These are phyloP conservation scores for Reutealis trisperma DNA, from an alignment of 345 rosid genomes.

Conservation along the genomic window DNA sequence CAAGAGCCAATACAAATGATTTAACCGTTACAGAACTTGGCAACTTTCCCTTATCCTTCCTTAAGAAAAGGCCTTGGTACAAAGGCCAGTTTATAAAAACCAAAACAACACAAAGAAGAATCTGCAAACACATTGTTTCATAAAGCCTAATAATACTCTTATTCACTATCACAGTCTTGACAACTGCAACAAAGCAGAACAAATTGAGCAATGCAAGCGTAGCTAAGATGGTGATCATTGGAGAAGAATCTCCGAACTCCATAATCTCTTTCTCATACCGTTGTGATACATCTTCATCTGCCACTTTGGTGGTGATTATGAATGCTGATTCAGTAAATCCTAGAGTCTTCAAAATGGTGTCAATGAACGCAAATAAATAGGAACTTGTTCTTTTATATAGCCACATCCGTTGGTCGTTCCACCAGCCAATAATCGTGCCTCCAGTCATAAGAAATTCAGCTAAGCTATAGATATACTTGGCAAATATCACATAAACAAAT, in stretches of 20 bases:
- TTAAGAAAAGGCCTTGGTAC: constrained; percentile 54
- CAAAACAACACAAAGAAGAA: constrained; percentile 48
- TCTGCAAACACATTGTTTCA: constrained; percentile 45
- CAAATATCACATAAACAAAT: constrained; percentile 48
- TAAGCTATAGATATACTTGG: constrained; percentile 40
- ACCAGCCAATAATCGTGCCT: constrained; percentile 75
- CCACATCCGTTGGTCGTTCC: constrained; percentile 79
- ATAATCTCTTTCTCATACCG: constrained; percentile 59
- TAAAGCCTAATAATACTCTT: neutral
- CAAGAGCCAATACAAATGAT: constrained; percentile 44
- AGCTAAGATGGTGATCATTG: constrained; percentile 58
- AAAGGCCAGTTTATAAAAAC: constrained; percentile 62
- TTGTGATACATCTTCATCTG: constrained; percentile 49
- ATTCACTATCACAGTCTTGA: constrained; percentile 11
- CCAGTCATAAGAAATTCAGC: constrained; percentile 57
- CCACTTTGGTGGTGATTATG: constrained; percentile 63
- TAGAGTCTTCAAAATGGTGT: constrained; percentile 39
- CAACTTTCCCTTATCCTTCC: constrained; percentile 69
- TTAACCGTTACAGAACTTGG: constrained; percentile 44
- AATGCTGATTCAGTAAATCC: constrained; percentile 57
- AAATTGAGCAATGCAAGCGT: constrained; percentile 63
- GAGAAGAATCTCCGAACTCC: constrained; percentile 75
- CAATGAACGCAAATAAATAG: constrained; percentile 56
- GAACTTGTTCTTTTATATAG: constrained; percentile 76
- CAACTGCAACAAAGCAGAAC: constrained; percentile 37